These are phyloP conservation scores for Moniliophthora roreri DNA, from an alignment of 1,284 basidiomycete species.

Conservation along the genomic window DNA sequence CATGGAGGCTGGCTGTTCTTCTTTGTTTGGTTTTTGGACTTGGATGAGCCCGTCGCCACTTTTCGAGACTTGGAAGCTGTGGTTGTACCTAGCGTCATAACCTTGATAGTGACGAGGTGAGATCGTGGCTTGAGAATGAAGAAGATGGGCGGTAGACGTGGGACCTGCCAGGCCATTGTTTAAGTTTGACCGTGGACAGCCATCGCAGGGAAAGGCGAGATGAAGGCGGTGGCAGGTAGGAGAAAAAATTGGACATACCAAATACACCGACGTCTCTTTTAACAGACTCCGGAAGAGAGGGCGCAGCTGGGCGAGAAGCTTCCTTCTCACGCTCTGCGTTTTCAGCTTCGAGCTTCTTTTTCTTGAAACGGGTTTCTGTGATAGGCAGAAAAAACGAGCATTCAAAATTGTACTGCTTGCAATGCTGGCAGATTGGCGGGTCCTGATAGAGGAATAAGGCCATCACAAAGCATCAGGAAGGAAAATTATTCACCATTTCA, in stretches of 20 bases:
- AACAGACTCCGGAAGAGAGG: neutral
- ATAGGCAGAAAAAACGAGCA: slow-evolving; percentile 98
- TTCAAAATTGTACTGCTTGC: slow-evolving; percentile 87
- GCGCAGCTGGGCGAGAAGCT: slow-evolving; percentile 27
- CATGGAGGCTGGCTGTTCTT: slow-evolving; percentile 52
- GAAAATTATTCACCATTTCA: slow-evolving; percentile 41
- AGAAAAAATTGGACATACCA: slow-evolving; percentile 44
- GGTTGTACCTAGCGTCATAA: slow-evolving; percentile 84
- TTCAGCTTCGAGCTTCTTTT: slow-evolving; percentile 81
- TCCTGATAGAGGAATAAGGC: slow-evolving; percentile 40
- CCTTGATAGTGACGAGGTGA: slow-evolving; percentile 81
- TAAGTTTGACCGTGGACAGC: slow-evolving; percentile 32
- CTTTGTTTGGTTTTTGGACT: slow-evolving; percentile 65
- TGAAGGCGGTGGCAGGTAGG: slow-evolving; percentile 17
- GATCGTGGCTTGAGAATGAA: slow-evolving; percentile 87
- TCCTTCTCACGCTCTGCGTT: slow-evolving; percentile 45
- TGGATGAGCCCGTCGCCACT: slow-evolving; percentile 88
- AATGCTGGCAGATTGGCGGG: slow-evolving; percentile 80
- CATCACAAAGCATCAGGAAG: slow-evolving; percentile 1
- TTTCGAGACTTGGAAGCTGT: slow-evolving; percentile 80
- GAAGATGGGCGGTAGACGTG: slow-evolving; percentile 81
- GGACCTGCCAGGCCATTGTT: slow-evolving; percentile 57
- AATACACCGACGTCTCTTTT: slow-evolving; percentile 56
- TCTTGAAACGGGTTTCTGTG: slow-evolving; percentile 97
- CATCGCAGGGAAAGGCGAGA: slow-evolving; percentile 11